Base-by-base conservation (phyloP, 108 stramenopile genomes). In the Thalassiosira profunda region DNA sequence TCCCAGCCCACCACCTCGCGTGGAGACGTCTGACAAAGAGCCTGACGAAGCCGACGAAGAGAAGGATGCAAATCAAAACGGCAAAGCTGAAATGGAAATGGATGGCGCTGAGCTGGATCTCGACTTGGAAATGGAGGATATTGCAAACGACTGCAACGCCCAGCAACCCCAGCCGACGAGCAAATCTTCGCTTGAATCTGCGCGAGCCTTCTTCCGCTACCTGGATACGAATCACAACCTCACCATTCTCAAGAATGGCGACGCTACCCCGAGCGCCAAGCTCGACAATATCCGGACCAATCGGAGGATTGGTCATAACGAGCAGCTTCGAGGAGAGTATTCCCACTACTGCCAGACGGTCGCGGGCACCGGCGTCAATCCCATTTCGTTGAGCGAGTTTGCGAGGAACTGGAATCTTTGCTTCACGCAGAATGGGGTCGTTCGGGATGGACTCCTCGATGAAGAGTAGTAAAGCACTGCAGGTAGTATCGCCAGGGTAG, bases 191-290 rank as follows among this genome's bases (percentile, higher is more conserved):
- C 47, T 75, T 5, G 51, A 49, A 20, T 58, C 58, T 3, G 74
- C 74, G 11, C 47, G 65, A 41, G 74, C 74, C 4, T 75, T 65
- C 58, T 67, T 67, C 43, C 25, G 49, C 24, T 53, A 75, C 47
- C 52, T 75, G 58, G 74, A 75, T 20, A 59, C 73, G 12, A 67
- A 58, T 24, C 58, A 75, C 36, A 28, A 43, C 30, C 58, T 75
- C 49, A 72, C 36, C 33, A 51, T 75, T 53, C 15, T 53, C 11
- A 18, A 42, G 24, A 23, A 58, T 31, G 23, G 28, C 34, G 47
- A 58, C 28, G 2, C 47, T 3, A 29, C 47, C 11, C 47, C 47
- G 47, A 24, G 47, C 3, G 18, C 28, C 28, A 29, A 24, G 2
- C 28, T 29, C 14, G 47, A 48, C 24, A 29, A 29, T 4, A 18